A percentile compares a stretch with the other conserved stretches of the same genome.
Conservation (phyloP, 345 rosid species). For the Passiflora organensis region DNA sequence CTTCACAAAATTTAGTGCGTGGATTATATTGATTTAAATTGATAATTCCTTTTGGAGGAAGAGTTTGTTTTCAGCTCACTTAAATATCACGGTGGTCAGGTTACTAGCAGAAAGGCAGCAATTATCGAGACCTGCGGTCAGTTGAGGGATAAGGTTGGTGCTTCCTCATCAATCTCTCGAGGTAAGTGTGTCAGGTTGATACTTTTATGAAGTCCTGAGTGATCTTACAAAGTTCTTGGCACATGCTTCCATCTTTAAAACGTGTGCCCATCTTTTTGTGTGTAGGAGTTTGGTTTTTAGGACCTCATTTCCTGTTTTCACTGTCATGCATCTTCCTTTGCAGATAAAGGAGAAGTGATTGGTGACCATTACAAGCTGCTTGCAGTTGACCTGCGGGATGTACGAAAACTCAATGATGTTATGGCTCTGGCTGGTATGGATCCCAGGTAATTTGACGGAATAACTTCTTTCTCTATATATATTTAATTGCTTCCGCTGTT, state of each 20-base stretch:
- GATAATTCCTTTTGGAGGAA: slow-evolving; percentile 5
- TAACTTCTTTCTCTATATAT: not conserved
- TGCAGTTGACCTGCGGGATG: slow-evolving; percentile 77
- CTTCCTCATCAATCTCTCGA: slow-evolving; percentile 59
- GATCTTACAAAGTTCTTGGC: not conserved
- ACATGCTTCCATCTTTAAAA: no score
- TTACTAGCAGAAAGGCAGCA: slow-evolving; percentile 82
- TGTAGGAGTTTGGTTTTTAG: slow-evolving; percentile 2
- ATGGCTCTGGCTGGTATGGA: slow-evolving; percentile 71
- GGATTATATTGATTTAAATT: not conserved
- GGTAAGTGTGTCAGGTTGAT: slow-evolving; percentile 35
- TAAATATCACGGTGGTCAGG: slow-evolving; percentile 37
- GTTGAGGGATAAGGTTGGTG: slow-evolving; percentile 67
- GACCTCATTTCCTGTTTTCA: slow-evolving; percentile 8
- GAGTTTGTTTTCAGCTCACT: not conserved
- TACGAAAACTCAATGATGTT: slow-evolving; percentile 60
- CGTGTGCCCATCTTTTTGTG: not conserved
- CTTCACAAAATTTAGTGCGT: not conserved
- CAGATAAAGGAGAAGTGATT: slow-evolving; percentile 86
- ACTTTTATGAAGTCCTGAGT: not conserved
- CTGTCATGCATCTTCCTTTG: slow-evolving; percentile 16
- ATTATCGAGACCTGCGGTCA: slow-evolving; percentile 54
- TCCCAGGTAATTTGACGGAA: slow-evolving; percentile 48
- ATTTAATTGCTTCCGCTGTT: not conserved
- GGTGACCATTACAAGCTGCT: slow-evolving; percentile 89